Conservation (phyloP, 2,329 filamentous ascomycete genomes). For the Clathrospora elynae region DNA sequence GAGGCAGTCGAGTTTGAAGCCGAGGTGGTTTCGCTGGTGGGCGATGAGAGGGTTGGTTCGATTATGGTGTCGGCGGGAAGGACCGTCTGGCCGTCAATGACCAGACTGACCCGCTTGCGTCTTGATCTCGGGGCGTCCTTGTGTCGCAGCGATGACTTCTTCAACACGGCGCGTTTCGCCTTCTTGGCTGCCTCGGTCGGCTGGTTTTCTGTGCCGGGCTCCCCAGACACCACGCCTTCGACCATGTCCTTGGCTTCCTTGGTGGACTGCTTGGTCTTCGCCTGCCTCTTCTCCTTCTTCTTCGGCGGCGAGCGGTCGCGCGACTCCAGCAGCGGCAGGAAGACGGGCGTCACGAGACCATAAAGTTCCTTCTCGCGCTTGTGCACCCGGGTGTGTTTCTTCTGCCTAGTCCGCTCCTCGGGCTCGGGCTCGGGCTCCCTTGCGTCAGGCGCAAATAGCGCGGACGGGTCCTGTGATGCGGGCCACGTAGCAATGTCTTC, state of each 20-base stretch:
- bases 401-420: slow-evolving; percentile 38
- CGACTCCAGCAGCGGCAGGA: slow-evolving; percentile 46
- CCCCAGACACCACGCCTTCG: slow-evolving; percentile 9
- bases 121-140: slow-evolving; percentile 29
- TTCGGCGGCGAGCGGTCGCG: slow-evolving; percentile 27
- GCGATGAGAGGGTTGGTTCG: slow-evolving; percentile 34
- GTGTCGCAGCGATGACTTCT: slow-evolving; percentile 43
- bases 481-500: slow-evolving; percentile 6
- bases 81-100: slow-evolving; percentile 48
- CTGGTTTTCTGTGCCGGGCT: slow-evolving; percentile 17
- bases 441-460: slow-evolving; percentile 16
- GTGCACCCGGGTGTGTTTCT: slow-evolving; percentile 45
- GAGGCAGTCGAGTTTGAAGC: slow-evolving; percentile 39
- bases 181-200: slow-evolving; percentile 29
- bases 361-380: slow-evolving; percentile 48
- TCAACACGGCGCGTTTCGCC: slow-evolving; percentile 33
- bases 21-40: slow-evolving; percentile 39
- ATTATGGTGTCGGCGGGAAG: slow-evolving; percentile 43
- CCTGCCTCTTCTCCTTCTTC: slow-evolving; percentile 32
- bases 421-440: slow-evolving; percentile 20
- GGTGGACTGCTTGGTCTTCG: slow-evolving; percentile 20
- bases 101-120: slow-evolving; percentile 45
- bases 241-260: slow-evolving; percentile 27
- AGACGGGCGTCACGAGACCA: slow-evolving; percentile 45
- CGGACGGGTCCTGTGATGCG: slow-evolving; percentile 2